Base-by-base conservation (phyloP, 75 land plant genomes). In the Cryptomeria japonica region DNA sequence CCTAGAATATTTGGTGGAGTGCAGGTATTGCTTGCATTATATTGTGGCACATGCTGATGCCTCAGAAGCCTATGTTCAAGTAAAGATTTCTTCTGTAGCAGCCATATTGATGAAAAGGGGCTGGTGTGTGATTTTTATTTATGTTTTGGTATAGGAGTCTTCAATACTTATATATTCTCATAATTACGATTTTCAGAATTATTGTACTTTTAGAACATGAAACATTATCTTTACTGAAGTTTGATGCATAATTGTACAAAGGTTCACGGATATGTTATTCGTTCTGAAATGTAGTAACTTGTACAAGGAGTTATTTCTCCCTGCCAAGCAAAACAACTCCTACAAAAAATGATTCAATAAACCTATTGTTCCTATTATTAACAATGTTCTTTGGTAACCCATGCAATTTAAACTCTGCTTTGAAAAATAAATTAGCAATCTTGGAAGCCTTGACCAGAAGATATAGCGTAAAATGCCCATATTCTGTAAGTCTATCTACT, bases 41-140 rank as follows among this genome's bases (percentile, higher is more conserved):
- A 88, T 91, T n/a, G 95, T 97, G 95, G 93, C 95, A 83, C 91
- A 92, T 88, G 95, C 97, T 49, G 92, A 88, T 89, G 93, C 95
- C 36, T 70, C 94, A 56, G 99, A 96, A 87, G 95, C 94, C n/a
- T 98, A 97, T 95, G 96, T 98, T 36, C 99, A 93, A 88, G 85
- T 89, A 36, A 98, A 98, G 86, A 94, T 98, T 87, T 92, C 96
- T 87, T 88, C 99, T 85, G 99, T 98, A 72, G 99, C 91, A 72
- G 99, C 99, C 90, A 94, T 93, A 64, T 90, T 98, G 82, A 84
- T 94, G 89, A 98, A 98, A 90, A 90, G 97, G 85, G 95, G 99
- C 86, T 98, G 99, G 99, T 98, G 88, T 90, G 85, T 78, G 42
- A 19, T 41, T 31, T 61, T 41, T 3, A 38, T 79, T 79, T 34